These are phyloP conservation scores for Butyriboletus loyo DNA, from an alignment of 768 basidiomycete genomes.

Conservation along the genomic window DNA sequence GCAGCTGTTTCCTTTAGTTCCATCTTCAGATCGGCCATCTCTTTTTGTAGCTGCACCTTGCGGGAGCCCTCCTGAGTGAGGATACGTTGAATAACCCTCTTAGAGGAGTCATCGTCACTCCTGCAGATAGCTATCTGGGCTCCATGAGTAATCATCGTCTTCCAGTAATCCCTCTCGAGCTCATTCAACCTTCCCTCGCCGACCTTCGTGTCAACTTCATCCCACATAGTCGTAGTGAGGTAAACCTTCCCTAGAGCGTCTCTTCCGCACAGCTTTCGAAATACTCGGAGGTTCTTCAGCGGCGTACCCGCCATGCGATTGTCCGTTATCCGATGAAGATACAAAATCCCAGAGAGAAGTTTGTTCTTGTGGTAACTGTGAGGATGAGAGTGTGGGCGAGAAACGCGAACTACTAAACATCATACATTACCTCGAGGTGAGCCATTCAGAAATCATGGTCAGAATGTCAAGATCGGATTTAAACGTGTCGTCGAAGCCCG, in stretches of 20 bases:
- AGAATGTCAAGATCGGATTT: conserved; percentile 14
- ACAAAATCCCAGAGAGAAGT: conserved; percentile 35
- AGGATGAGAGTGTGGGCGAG: background rate
- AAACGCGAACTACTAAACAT: background rate
- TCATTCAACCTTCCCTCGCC: conserved; percentile 18
- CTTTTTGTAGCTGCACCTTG: background rate
- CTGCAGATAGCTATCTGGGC: conserved; percentile 6
- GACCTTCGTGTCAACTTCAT: conserved; percentile 19
- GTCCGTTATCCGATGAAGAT: conserved; percentile 40
- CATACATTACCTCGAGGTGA: conserved; percentile 6
- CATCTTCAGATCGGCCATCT: conserved; percentile 4
- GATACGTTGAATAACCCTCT: conserved; percentile 6
- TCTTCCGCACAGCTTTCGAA: conserved; percentile 27
- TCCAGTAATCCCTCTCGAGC: conserved; percentile 8
- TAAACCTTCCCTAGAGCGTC: conserved; percentile 31
- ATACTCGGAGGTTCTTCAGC: conserved; percentile 33
- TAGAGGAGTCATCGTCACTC: conserved; percentile 6
- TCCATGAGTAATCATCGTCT: conserved; percentile 7
- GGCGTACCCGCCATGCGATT: conserved; percentile 36
- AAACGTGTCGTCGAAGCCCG: conserved; percentile 21
- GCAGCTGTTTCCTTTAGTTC: conserved; percentile 8
- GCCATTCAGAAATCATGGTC: conserved; percentile 13
- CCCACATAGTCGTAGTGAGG: conserved; percentile 41
- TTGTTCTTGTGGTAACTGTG: conserved; percentile 10
- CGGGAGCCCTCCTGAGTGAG: background rate